Evolutionary conservation across 345 rosid genomes (phyloP), one percentile per base, ranked within the genome.

Genomic region (Mercurialis annua): DNA sequence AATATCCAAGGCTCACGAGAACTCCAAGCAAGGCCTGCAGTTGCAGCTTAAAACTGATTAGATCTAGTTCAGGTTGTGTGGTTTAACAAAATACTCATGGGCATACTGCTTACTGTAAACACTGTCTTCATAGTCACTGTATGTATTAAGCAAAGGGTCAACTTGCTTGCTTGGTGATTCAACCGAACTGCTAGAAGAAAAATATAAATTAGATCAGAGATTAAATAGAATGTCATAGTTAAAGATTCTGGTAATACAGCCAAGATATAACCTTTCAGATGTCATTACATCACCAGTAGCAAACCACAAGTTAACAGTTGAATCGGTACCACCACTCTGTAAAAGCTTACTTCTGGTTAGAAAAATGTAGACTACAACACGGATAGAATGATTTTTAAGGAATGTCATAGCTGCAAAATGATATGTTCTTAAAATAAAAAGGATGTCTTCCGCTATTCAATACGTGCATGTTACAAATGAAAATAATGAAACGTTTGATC

Each of bases 251-350:
- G 23, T 24, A 24, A 24, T 16, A 58, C 6, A 23, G 64, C 38
- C 1, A 62, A 50, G 72, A 66, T 68, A 67, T 49, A 61, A 89
- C 94, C 96, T 84, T 56, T 81, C 84, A 62, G 85, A 73, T 53
- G 67, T 44, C 62, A 67, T 67, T 8, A 79, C 88, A 66, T 79
- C 83, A 54, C 67, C 58, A 48, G 77, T 59, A 75, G 88, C 82
- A 71, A 63, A 72, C 98, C 98, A 93, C 82, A 93, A 78, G 75
- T 87, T 89, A 65, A 93, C 97, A 27, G 81, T 81, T 12, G 96
- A 93, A 71, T 90, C 97, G 36, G 96, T 90, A 53, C 98, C 98
- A 73, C 92, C 85, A 74, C 97, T 89, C 98, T 89, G 91, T 78
- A 73, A 71, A 59, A 69, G 68, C 61, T 31, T 38, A 53, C 30